Evolutionary conservation across 116 monocot species (phyloP).

Genomic region (Phalaenopsis hybrid): DNA sequence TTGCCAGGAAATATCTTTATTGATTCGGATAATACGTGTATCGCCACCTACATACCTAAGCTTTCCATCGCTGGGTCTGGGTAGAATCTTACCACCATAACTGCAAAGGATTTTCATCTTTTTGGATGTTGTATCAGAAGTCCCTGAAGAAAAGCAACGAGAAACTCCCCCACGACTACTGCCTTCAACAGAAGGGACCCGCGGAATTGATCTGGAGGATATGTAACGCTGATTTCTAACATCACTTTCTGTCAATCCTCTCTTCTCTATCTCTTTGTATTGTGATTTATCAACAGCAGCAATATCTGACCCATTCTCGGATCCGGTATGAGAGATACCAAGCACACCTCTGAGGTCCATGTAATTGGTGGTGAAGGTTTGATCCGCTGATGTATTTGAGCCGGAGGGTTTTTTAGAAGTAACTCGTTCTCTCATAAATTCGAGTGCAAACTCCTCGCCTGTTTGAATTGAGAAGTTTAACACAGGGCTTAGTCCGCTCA

Average conservation of each 20-base stretch:
- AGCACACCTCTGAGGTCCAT: constrained; percentile 44
- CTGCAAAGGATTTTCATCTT: constrained; percentile 83
- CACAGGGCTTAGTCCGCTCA: constrained; percentile 41
- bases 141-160: constrained; percentile 41
- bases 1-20: constrained; percentile 62
- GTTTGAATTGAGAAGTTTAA: constrained; percentile 90
- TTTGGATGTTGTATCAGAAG: constrained; percentile 43
- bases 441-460: constrained; percentile 94
- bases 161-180: constrained; percentile 31
- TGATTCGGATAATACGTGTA: constrained; percentile 73
- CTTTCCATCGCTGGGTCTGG: constrained; percentile 95
- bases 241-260: constrained; percentile 21
- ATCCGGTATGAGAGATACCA: constrained; percentile 39
- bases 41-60: constrained; percentile 97
- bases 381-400: constrained; percentile 43
- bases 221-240: constrained; percentile 24
- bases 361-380: constrained; percentile 27
- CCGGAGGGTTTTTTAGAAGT: constrained; percentile 43
- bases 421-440: constrained; percentile 85
- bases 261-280: constrained; percentile 32
- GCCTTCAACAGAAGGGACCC: constrained; percentile 30
- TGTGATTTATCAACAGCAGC: constrained; percentile 26
- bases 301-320: constrained; percentile 44
- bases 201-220: constrained; percentile 26
- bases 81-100: constrained; percentile 94